phyloP scores from a whole-genome alignment of 2,329 filamentous ascomycete genomes.

The Pseudogymnoascus sp. region DNA sequence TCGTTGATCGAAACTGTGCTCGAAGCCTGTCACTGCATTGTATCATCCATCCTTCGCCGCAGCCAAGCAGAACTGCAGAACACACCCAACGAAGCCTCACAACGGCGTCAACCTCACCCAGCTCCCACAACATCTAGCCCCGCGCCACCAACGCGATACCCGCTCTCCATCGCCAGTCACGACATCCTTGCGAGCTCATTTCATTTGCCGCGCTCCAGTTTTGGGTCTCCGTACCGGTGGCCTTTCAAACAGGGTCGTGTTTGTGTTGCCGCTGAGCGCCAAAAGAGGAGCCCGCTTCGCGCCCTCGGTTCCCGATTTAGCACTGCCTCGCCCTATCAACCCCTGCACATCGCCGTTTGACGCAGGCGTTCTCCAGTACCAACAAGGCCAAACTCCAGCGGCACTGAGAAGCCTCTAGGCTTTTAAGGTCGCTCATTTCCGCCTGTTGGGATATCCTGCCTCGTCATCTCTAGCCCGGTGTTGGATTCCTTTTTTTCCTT shows the following conservation, averaged over 20 bases:
- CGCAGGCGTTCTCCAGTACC: constrained; percentile 1
- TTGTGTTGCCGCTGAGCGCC: constrained; percentile 8
- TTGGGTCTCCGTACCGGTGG: constrained; percentile 1
- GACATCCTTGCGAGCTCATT: neutral
- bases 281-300: constrained; percentile 6
- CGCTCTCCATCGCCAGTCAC: neutral
- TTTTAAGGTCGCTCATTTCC: constrained; percentile 8
- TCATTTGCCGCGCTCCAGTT: constrained; percentile 8
- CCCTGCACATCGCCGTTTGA: constrained; percentile 3
- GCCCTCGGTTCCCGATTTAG: constrained; percentile 8
- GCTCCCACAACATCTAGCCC: neutral
- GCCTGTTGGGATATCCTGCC: neutral
- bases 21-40: constrained; percentile 7
- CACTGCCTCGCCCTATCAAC: constrained; percentile 6
- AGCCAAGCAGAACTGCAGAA: neutral
- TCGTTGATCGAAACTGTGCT: constrained; percentile 8
- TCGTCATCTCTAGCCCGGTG: neutral
- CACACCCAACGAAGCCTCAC: neutral
- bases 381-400: neutral
- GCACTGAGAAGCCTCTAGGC: constrained; percentile 4
- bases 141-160: constrained; percentile 5
- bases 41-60: constrained; percentile 5
- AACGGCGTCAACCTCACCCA: constrained; percentile 4
- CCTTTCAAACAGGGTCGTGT: constrained; percentile 9
- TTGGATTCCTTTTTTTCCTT: constrained; percentile 3